Evolutionary conservation across 2,329 filamentous ascomycete genomes (phyloP), one percentile per base, ranked within the genome.

Genomic region (Botrytis fragariae): DNA sequence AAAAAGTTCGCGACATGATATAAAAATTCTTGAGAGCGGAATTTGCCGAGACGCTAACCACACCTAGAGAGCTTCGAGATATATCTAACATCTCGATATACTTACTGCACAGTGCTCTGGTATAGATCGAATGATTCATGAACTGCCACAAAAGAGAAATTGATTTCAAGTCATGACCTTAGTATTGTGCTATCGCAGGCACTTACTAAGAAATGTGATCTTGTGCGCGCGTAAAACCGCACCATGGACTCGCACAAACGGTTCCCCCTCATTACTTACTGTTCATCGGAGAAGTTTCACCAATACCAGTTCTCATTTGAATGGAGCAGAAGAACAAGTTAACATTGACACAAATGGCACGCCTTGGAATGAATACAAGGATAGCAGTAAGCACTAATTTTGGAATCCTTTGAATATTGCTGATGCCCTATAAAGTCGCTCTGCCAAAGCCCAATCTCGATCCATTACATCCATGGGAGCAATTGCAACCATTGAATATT

Each of bases 1-100:
- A 83, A 79, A 82, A 77, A 82, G 37, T 82, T 75, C 75, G 78
- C 77, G 75, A 71, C 81, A 68, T 81, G 79, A 79, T 73, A 74
- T 74, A 74, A 74, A 76, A 79, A 77, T 78, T 57, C 72, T 63
- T 22, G 67, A 7, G 16, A 12, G 29, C 75, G 72, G 75, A 69
- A 71, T 18, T 72, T 74, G 62, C 74, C 74, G 74, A 73, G 18
- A 18, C 60, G 54, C 64, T 80, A 80, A 68, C 78, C 77, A 4
- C 12, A 73, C 74, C 44, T 35, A 72, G 76, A 78, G 69, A 80
- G 77, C 77, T 80, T 69, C 71, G 42, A 63, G 35, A 69, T 61
- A 42, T 54, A 54, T 32, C 10, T 35, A 35, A 25, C 35, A 64
- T 37, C 51, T 54, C n/a, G 2, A 18, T 57, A 9, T 29, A 29